These are phyloP conservation scores for Euphorbia corollata DNA, from an alignment of 441 rosid genomes.

Conservation along the genomic window DNA sequence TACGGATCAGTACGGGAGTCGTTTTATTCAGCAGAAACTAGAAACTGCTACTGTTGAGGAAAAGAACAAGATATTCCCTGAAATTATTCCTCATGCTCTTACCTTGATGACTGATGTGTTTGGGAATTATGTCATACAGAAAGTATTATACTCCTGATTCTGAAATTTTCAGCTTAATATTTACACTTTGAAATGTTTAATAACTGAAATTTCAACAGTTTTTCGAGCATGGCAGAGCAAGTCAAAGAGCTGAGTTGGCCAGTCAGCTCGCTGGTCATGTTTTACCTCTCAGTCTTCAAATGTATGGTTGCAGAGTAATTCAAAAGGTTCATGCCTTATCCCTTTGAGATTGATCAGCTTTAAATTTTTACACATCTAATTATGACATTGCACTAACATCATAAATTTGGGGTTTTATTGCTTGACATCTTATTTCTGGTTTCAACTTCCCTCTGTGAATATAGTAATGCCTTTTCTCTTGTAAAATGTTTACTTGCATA, in stretches of 20 bases:
- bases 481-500: neutral
- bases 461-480: neutral
- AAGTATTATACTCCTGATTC: constrained; percentile 35
- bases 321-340: constrained; percentile 56
- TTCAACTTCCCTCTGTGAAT: neutral
- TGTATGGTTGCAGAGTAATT: constrained; percentile 98
- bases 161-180: constrained; percentile 9
- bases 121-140: constrained; percentile 93
- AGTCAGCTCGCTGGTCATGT: constrained; percentile 74
- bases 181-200: constrained; percentile 8
- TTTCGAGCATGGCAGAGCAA: constrained; percentile 77
- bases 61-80: constrained; percentile 70
- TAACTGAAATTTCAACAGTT: constrained; percentile 43
- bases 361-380: neutral
- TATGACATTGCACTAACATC: neutral
- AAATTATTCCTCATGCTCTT: constrained; percentile 65
- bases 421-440: neutral
- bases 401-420: neutral
- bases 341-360: neutral
- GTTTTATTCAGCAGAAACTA: constrained; percentile 90
- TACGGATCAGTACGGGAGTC: constrained; percentile 86
- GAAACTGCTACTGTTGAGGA: constrained; percentile 71
- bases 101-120: constrained; percentile 94
- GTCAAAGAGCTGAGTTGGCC: constrained; percentile 72
- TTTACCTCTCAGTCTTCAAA: constrained; percentile 80